These are phyloP conservation scores for Cenococcum geophilum DNA, from an alignment of 495 filamentous ascomycete species.

Conservation along the genomic window DNA sequence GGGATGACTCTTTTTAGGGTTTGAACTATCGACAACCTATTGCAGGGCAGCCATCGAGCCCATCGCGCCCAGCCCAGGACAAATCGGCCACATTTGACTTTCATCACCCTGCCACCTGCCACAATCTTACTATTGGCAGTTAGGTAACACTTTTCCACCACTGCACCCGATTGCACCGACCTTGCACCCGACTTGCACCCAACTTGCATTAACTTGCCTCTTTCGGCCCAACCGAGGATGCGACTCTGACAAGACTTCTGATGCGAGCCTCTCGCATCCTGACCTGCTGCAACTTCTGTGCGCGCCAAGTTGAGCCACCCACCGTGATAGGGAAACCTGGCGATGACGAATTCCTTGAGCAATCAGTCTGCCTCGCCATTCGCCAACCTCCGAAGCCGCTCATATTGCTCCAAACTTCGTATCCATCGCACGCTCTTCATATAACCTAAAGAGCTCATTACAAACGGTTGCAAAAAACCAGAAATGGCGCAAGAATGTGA, in stretches of 20 bases:
- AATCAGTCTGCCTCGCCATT: too few relatives aligned
- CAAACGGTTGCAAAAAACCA: too few relatives aligned
- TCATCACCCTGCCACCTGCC: not conserved
- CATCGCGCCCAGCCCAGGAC: too few relatives aligned
- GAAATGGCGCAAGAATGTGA: too few relatives aligned
- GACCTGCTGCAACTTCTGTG: not conserved
- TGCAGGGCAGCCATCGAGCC: too few relatives aligned
- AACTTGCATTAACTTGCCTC: not conserved
- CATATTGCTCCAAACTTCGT: too few relatives aligned
- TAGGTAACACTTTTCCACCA: not conserved
- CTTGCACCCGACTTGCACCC: not conserved
- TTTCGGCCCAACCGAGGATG: not conserved
- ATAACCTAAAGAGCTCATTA: too few relatives aligned
- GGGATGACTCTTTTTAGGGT: not conserved
- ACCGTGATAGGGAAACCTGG: not conserved
- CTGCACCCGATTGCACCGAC: not conserved
- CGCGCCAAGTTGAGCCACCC: not conserved
- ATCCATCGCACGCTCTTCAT: too few relatives aligned
- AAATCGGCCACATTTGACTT: too few relatives aligned
- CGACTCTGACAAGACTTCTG: not conserved
- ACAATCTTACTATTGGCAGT: not conserved
- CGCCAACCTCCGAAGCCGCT: too few relatives aligned
- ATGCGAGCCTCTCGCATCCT: not conserved
- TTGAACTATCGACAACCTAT: too few relatives aligned
- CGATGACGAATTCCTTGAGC: not conserved